A percentile compares a stretch with the other conserved stretches of the same genome.
These are phyloP conservation scores for Penicillium diatomitis DNA, from an alignment of 495 filamentous ascomycete species.

Conservation along the genomic window DNA sequence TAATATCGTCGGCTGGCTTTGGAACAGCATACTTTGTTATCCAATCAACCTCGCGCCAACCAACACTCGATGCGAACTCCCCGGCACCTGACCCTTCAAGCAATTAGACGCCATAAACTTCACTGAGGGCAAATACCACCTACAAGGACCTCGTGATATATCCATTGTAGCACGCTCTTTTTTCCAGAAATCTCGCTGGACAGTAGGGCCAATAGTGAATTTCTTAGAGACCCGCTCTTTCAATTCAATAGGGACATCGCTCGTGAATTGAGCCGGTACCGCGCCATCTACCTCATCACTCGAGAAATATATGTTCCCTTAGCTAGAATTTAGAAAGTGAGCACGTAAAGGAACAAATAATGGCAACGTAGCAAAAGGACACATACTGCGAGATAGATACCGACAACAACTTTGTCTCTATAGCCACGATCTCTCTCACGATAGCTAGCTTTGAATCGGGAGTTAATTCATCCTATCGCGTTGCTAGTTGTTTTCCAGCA, in stretches of 20 bases:
- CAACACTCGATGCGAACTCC: constrained; percentile 14
- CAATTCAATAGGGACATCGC: background rate
- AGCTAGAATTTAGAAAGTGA: constrained; percentile 15
- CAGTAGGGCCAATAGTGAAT: background rate
- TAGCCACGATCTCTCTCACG: constrained; percentile 19
- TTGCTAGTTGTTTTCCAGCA: constrained; percentile 15
- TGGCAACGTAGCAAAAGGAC: background rate
- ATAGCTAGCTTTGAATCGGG: constrained; percentile 16
- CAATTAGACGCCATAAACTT: constrained; percentile 1
- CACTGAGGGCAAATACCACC: background rate
- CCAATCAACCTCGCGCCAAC: constrained; percentile 20
- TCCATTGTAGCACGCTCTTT: constrained; percentile 17
- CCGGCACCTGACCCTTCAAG: constrained; percentile 10
- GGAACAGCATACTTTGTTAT: constrained; percentile 19
- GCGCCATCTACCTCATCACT: constrained; percentile 2
- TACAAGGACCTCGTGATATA: constrained; percentile 30
- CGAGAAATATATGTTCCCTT: constrained; percentile 25
- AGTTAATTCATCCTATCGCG: constrained; percentile 15
- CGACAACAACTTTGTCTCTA: constrained; percentile 13
- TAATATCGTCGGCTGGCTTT: constrained; percentile 7
- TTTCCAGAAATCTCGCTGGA: constrained; percentile 1
- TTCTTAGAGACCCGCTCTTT: background rate
- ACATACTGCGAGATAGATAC: constrained; percentile 18
- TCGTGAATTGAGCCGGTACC: background rate
- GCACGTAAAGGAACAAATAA: background rate